phyloP scores from a whole-genome alignment of 1,139 yeast species.

The Suhomyces taliae region DNA sequence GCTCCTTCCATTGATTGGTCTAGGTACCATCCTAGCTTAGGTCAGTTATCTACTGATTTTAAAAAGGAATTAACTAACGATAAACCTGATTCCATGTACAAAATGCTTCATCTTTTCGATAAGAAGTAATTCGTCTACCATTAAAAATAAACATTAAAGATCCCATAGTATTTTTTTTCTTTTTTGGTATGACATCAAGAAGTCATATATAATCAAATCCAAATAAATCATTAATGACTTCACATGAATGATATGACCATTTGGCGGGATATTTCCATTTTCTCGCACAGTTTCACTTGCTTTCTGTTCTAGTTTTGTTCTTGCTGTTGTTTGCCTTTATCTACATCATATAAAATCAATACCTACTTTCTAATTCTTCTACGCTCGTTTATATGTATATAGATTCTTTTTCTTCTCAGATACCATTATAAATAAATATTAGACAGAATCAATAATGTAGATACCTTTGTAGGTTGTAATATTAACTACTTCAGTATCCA shows the following conservation, averaged over 20 bases:
- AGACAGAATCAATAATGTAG: not conserved
- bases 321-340: slow-evolving; percentile 3
- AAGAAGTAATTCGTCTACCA: slow-evolving; percentile 2
- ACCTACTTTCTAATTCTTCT: slow-evolving; percentile 8
- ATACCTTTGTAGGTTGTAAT: no score
- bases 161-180: not conserved
- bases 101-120: slow-evolving; percentile 10
- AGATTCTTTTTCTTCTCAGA: slow-evolving; percentile 5
- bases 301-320: slow-evolving; percentile 6
- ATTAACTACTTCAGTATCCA: no score
- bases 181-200: no score
- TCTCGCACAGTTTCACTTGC: not conserved
- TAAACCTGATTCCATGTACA: slow-evolving; percentile 5
- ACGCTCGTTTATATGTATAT: slow-evolving; percentile 10
- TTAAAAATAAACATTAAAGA: not conserved
- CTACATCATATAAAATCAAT: slow-evolving; percentile 4
- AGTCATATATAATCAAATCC: no score
- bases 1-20: slow-evolving; percentile 44
- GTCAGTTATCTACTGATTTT: slow-evolving; percentile 15
- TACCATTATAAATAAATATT: not conserved
- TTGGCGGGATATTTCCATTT: not conserved
- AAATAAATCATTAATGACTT: slow-evolving; percentile 1
- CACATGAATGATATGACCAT: slow-evolving; percentile 6
- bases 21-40: slow-evolving; percentile 24
- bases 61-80: not conserved